Evolutionary conservation across 129 eudicot genomes (phyloP).

Genomic region (Helichrysum umbraculigerum): DNA sequence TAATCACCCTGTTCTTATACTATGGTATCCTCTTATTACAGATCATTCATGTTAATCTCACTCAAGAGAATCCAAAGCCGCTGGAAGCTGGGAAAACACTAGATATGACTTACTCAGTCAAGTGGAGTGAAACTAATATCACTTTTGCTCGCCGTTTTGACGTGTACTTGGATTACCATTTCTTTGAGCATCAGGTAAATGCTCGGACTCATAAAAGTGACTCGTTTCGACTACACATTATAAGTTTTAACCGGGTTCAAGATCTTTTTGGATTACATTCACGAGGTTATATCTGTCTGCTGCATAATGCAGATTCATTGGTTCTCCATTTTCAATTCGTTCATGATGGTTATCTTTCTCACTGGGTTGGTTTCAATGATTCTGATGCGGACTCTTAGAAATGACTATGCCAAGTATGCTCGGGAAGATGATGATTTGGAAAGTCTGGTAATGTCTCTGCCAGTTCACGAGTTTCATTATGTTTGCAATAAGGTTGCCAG

Average conservation of each 20-base stretch:
- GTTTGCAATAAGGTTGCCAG: background rate
- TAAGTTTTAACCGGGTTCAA: background rate
- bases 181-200: constrained; percentile 96
- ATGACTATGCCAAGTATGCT: constrained; percentile 93
- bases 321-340: constrained; percentile 94
- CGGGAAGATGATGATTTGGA: constrained; percentile 93
- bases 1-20: constrained; percentile 1
- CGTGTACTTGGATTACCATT: constrained; percentile 95
- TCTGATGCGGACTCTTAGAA: constrained; percentile 87
- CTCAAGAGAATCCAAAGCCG: constrained; percentile 86
- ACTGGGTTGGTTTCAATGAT: constrained; percentile 92
- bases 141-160: constrained; percentile 84
- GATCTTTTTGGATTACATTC: background rate
- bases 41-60: constrained; percentile 95
- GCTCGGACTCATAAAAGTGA: background rate
- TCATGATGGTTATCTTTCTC: constrained; percentile 93
- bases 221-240: background rate
- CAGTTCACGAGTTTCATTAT: background rate
- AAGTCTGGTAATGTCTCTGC: constrained; percentile 64
- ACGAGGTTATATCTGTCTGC: background rate
- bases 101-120: constrained; percentile 91
- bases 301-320: constrained; percentile 69
- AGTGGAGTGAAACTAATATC: constrained; percentile 74
- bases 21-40: constrained; percentile 36
- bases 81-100: constrained; percentile 76